Evolutionary conservation across 768 basidiomycete genomes (phyloP), one percentile per base, ranked within the genome.

Genomic region (Pulveroboletus sp.): DNA sequence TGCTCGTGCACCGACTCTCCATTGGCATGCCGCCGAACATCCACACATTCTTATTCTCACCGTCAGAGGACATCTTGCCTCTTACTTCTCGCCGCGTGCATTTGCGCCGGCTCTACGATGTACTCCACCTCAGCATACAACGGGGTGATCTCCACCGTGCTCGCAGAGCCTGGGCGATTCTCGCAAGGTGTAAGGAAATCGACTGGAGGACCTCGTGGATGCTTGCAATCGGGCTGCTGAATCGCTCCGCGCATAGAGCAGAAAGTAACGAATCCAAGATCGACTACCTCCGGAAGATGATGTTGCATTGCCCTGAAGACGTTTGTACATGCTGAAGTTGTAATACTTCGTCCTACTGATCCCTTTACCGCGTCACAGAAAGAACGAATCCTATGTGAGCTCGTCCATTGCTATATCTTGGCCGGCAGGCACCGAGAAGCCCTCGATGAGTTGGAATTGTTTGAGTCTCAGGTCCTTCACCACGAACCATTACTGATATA

Each of bases 391-490:
- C 72, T 96, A 10, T 80, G 81, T 57, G 91, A 94, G 61, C 68
- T 94, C 4, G 71, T 87, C 10, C 74, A 92, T 22, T 74, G 80
- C 27, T 72, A 93, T 19, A 80, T 93, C 48, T 57, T 77, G 17
- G 64, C 74, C 17, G 76, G 73, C 5, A 76, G 75, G 60, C 74
- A 86, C 58, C 74, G 76, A 48, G 81, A 85, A 45, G 93, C 93
- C 1, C 70, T 93, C 47, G 86, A 91, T 52, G 89, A 96, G 63
- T 71, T 95, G 12, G 89, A 93, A 62, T 75, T 93, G 90, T 93
- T 68, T 55, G 80, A 68, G 16, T 37, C 42, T 47, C 41, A 50
- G 40, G 34, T 39, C 20, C 44, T 50, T 39, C 43, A 39, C 37
- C 34, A 19, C 19, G 12, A 19, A 5, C 34, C 17, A 9, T 40